Evolutionary conservation across 176 grass and related monocot genomes (phyloP).

Genomic region (Coix lacrymajobi): DNA sequence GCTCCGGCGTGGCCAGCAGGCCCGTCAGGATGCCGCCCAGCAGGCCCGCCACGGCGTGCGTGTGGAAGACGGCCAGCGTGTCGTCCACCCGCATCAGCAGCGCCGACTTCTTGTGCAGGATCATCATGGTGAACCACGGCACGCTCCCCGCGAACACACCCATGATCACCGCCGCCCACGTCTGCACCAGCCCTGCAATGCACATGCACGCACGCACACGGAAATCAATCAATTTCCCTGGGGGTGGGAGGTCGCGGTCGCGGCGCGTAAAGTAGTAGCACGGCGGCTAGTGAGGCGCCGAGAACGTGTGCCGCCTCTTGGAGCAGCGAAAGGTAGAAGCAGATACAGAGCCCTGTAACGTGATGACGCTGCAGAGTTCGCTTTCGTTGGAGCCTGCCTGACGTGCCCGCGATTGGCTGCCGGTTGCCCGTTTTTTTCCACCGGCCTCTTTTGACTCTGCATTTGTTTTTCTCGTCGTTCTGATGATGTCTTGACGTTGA

Average conservation of each 20-base stretch:
- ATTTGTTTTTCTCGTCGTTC: neutral
- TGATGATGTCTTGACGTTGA: neutral
- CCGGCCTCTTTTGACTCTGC: conserved; percentile 11
- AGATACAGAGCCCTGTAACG: neutral
- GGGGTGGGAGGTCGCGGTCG: no score
- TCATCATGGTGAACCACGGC: conserved; percentile 90
- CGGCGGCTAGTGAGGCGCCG: neutral
- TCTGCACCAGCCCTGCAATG: conserved; percentile 52
- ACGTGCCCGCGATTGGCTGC: neutral
- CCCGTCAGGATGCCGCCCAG: conserved; percentile 69
- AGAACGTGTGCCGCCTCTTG: neutral
- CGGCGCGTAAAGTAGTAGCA: neutral
- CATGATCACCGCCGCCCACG: conserved; percentile 63
- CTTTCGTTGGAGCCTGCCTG: neutral
- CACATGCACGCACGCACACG: neutral
- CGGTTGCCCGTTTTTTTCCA: conserved; percentile 1
- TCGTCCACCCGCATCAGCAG: conserved; percentile 68
- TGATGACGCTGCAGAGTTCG: neutral
- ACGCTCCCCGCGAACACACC: conserved; percentile 64
- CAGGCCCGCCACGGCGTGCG: conserved; percentile 67
- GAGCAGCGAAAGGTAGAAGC: neutral
- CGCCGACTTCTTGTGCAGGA: conserved; percentile 71
- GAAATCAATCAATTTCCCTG: neutral
- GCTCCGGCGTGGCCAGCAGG: conserved; percentile 55
- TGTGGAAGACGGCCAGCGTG: conserved; percentile 72